Base-by-base conservation (phyloP, 345 rosid species). In the Melastoma malabathricum region DNA sequence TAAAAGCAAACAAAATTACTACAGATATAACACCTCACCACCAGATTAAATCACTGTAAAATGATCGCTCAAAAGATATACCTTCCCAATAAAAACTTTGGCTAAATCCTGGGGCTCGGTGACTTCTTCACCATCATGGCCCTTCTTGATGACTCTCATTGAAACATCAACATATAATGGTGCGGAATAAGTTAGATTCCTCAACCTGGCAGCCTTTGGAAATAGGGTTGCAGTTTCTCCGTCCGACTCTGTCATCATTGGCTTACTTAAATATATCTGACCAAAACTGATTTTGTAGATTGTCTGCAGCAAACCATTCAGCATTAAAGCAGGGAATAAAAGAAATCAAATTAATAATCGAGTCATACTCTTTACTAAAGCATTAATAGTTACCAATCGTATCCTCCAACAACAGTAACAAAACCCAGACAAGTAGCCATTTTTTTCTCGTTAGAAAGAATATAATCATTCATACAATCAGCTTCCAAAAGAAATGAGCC, bases 161-260 rank as follows among this genome's bases (percentile, higher is more conserved):
- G 82, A 66, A 43, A 92, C 95, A 65, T 87, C 98, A 3, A 92
- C 98, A 64, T 87, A 92, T 65, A 92, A 69, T 18, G 98, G 98
- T 57, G 96, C 89, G 1, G 98, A 87, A 61, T 92, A 87, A 1
- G 98, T 87, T 29, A 92, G 78, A 73, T 92, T 92, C 72, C 96
- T 84, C 76, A 92, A 65, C 74, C 98, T 80, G 14, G 98, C 96
- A 62, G 95, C 98, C 70, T 92, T 92, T 16, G 98, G 98, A 65
- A 84, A 92, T 51, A 92, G 72, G 52, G 96, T 87, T 5, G 97
- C 95, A 45, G 95, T 92, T 65, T 92, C 95, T 68, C 98, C 98
- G 72, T 92, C 97, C 15, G 97, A 92, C 72, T 92, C 97, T 0
- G 97, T 92, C 96, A 92, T 92, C 98, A 92, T 92, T 3, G 98